Conservation (phyloP, 176 grass and related monocot species). For the Oryza australiensis region DNA sequence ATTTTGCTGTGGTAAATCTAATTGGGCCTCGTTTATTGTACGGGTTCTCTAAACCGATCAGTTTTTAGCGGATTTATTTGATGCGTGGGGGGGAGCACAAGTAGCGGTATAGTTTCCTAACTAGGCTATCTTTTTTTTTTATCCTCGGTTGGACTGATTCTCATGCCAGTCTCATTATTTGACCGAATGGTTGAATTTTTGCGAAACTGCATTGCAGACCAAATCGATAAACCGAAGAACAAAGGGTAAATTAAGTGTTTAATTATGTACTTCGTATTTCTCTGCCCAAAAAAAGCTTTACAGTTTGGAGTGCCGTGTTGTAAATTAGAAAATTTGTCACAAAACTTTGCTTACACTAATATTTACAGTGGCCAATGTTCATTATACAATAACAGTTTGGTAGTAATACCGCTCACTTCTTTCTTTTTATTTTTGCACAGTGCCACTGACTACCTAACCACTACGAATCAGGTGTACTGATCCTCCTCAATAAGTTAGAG, state of each 20-base stretch:
- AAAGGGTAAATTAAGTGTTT: background rate
- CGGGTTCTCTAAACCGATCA: no score
- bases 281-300: background rate
- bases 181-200: background rate
- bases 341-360: background rate
- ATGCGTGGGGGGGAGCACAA: no score
- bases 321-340: background rate
- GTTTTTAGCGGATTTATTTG: no score
- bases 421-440: background rate
- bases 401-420: background rate
- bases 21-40: background rate
- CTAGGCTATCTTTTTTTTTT: no score
- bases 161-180: no score
- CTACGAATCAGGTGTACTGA: conserved; percentile 10
- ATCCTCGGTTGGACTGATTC: no score
- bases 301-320: background rate
- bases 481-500: background rate
- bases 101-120: no score
- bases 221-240: background rate
- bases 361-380: background rate
- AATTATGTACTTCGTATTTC: background rate
- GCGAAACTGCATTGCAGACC: background rate
- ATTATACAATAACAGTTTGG: background rate
- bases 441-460: background rate
- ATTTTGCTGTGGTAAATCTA: background rate